phyloP scores from a whole-genome alignment of 2,329 filamentous ascomycete genomes.

The Colletotrichum euphorbiae region DNA sequence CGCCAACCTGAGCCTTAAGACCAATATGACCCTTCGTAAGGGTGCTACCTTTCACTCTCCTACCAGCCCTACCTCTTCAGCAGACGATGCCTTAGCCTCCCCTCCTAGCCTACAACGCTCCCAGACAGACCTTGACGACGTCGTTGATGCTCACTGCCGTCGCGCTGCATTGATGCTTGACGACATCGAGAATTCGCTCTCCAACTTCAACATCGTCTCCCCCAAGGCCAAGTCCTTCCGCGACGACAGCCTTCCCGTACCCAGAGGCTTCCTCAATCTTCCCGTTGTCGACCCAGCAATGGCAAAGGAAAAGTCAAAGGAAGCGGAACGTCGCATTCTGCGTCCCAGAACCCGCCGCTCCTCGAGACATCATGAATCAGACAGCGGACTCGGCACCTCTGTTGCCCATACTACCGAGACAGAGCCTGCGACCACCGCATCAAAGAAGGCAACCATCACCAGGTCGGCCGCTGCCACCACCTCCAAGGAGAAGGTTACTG shows the following conservation, averaged over 20 bases:
- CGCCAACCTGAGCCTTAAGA: slow-evolving; percentile 61
- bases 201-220: slow-evolving; percentile 57
- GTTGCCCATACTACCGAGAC: slow-evolving; percentile 70
- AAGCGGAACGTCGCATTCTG: slow-evolving; percentile 61
- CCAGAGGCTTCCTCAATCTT: slow-evolving; percentile 68
- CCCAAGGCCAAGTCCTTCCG: slow-evolving; percentile 56
- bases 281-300: slow-evolving; percentile 64
- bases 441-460: slow-evolving; percentile 67
- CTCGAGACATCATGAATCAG: slow-evolving; percentile 77
- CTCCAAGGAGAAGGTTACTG: slow-evolving; percentile 63
- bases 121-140: slow-evolving; percentile 77
- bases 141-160: slow-evolving; percentile 75
- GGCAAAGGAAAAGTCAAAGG: slow-evolving; percentile 50
- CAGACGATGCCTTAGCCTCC: slow-evolving; percentile 55
- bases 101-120: slow-evolving; percentile 72
- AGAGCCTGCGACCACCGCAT: slow-evolving; percentile 56
- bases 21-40: slow-evolving; percentile 73
- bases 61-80: slow-evolving; percentile 51
- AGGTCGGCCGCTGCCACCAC: slow-evolving; percentile 65
- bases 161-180: slow-evolving; percentile 75
- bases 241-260: slow-evolving; percentile 70
- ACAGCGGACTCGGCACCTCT: slow-evolving; percentile 90
- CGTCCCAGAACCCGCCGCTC: slow-evolving; percentile 67
- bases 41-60: slow-evolving; percentile 74
- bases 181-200: slow-evolving; percentile 72